A percentile compares a stretch with the other conserved stretches of the same genome.
These are phyloP conservation scores for Talaromyces ruber DNA, from an alignment of 495 filamentous ascomycete species.

Conservation along the genomic window DNA sequence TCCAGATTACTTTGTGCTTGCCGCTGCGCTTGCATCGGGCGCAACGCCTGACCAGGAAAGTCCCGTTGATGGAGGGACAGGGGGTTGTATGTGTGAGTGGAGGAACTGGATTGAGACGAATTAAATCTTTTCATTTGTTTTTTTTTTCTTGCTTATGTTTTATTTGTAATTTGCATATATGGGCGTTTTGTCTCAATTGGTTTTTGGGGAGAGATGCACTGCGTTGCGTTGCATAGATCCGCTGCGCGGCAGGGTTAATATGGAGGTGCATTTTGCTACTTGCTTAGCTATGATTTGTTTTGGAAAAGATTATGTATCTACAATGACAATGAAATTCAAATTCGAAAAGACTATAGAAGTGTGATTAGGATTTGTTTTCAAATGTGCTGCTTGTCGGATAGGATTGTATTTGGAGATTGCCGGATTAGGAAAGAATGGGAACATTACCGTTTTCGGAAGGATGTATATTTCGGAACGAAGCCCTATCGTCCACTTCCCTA, in stretches of 20 bases:
- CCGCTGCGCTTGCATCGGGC: constrained; percentile 10
- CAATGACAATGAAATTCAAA: too few species aligned
- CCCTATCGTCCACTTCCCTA: too few species aligned
- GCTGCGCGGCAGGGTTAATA: neutral
- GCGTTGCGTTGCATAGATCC: neutral
- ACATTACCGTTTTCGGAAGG: too few species aligned
- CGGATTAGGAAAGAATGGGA: too few species aligned
- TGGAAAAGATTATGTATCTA: too few species aligned
- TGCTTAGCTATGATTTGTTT: too few species aligned
- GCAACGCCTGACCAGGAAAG: constrained; percentile 22
- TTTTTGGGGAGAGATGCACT: neutral
- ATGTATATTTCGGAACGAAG: too few species aligned
- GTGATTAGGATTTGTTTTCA: too few species aligned
- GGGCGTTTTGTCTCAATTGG: neutral
- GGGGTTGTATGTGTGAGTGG: constrained; percentile 70
- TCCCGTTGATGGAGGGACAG: constrained; percentile 57
- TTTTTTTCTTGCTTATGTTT: neutral
- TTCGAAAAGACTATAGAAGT: too few species aligned
- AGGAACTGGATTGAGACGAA: constrained; percentile 46
- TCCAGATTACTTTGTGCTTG: constrained; percentile 33
- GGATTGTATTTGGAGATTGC: too few species aligned
- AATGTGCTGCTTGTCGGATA: too few species aligned
- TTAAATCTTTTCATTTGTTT: neutral
- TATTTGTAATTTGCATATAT: neutral
- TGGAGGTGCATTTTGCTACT: neutral